These are phyloP conservation scores for Clarireedia monteithiana DNA, from an alignment of 2,329 filamentous ascomycete species.

Conservation along the genomic window DNA sequence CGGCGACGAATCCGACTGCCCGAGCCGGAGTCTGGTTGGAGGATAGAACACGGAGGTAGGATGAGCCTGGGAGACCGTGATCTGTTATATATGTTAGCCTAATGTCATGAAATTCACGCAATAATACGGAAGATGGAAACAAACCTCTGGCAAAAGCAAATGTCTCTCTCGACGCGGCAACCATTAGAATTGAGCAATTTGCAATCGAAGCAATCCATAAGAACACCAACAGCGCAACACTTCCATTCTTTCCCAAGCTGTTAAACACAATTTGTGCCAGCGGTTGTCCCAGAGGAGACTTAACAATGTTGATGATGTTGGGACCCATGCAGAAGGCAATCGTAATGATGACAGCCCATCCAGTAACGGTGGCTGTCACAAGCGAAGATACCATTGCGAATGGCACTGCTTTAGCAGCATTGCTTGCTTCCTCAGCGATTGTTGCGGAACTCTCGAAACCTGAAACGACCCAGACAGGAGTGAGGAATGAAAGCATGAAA, in stretches of 20 bases:
- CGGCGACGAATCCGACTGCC: slow-evolving; percentile 25
- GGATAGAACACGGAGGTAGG: slow-evolving; percentile 24
- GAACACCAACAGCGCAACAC: slow-evolving; percentile 32
- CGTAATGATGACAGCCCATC: slow-evolving; percentile 50
- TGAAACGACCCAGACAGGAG: slow-evolving; percentile 29
- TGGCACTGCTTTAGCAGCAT: slow-evolving; percentile 27
- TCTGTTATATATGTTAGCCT: slow-evolving; percentile 15
- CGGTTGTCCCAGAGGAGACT: slow-evolving; percentile 41
- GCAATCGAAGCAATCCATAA: slow-evolving; percentile 26
- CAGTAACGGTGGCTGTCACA: slow-evolving; percentile 32
- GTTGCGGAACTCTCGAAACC: slow-evolving; percentile 28
- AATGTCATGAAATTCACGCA: not conserved
- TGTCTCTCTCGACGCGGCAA: slow-evolving; percentile 27
- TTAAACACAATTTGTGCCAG: slow-evolving; percentile 51
- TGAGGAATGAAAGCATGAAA: slow-evolving; percentile 27
- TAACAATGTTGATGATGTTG: slow-evolving; percentile 38
- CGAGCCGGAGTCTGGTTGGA: slow-evolving; percentile 26
- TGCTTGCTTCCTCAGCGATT: slow-evolving; percentile 28
- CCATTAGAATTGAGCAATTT: slow-evolving; percentile 29
- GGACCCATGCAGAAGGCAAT: slow-evolving; percentile 47
- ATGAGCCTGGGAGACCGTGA: slow-evolving; percentile 27
- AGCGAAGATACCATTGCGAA: slow-evolving; percentile 29
- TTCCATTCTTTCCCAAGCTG: slow-evolving; percentile 43
- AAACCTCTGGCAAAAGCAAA: slow-evolving; percentile 28
- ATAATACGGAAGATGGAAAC: not conserved